A percentile compares a stretch with the other conserved stretches of the same genome.
Evolutionary conservation across 2,329 filamentous ascomycete genomes (phyloP).

Genomic region (Peltaster fructicola): DNA sequence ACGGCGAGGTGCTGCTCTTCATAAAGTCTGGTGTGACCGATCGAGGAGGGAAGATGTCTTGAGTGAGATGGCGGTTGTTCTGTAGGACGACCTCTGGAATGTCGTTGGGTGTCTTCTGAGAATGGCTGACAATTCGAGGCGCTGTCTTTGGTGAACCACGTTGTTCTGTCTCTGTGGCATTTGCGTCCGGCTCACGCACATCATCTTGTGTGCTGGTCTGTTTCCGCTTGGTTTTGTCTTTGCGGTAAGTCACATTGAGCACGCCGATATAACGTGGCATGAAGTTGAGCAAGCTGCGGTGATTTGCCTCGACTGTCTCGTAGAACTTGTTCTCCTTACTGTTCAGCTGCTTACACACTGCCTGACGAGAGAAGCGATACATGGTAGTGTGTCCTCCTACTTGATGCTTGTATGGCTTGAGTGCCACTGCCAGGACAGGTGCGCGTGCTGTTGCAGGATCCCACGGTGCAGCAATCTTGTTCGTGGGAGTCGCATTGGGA

Average conservation of each 20-base stretch:
- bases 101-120: slow-evolving; percentile 47
- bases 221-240: slow-evolving; percentile 42
- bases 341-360: slow-evolving; percentile 95
- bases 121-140: slow-evolving; percentile 51
- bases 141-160: slow-evolving; percentile 6
- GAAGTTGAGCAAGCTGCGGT: slow-evolving; percentile 78
- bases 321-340: slow-evolving; percentile 98
- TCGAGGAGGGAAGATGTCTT: slow-evolving; percentile 50
- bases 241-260: slow-evolving; percentile 87
- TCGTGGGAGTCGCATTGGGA: slow-evolving; percentile 16
- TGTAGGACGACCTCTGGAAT: slow-evolving; percentile 85
- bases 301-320: slow-evolving; percentile 79
- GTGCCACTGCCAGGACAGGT: slow-evolving; percentile 77
- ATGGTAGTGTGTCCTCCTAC: slow-evolving; percentile 93
- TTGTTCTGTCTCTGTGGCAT: too few relatives aligned
- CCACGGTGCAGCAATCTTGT: too few relatives aligned
- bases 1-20: slow-evolving; percentile 4
- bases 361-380: slow-evolving; percentile 85
- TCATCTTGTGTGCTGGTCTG: slow-evolving; percentile 14
- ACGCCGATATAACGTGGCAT: slow-evolving; percentile 95
- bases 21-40: slow-evolving; percentile 15
- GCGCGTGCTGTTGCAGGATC: too few relatives aligned
- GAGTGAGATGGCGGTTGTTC: slow-evolving; percentile 86
- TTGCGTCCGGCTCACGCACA: slow-evolving; percentile 14
- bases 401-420: slow-evolving; percentile 94